Base-by-base conservation (phyloP, 1,284 basidiomycete genomes). In the Sporisorium exsertum region DNA sequence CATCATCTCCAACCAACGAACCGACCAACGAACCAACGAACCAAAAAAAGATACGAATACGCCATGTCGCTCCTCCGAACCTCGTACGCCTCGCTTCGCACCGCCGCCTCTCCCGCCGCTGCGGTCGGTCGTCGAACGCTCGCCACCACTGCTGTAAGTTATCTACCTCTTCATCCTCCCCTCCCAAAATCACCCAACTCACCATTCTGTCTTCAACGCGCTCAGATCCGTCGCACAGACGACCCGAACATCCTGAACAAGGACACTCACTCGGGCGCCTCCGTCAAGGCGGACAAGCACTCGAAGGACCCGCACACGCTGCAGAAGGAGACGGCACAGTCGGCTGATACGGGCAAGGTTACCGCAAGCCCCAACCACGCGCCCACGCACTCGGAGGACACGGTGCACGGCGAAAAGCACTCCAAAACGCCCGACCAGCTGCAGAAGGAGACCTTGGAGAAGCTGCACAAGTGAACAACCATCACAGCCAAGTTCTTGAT, bases 361-460 rank as follows among this genome's bases (percentile, higher is more conserved):
- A 64, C 63, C 10, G 46, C 59, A 9, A 52, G 45, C 24, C 50
- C 61, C n/a, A 61, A 66, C 27, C 29, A 61, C n/a, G 33, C 26
- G 2, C 62, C 75, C 18, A 78, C 78, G 10, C 33, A 71, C 43
- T 79, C 78, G 0, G 79, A 81, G 54, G 79, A 72, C 27, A 65
- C 78, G 7, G 70, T 80, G 20, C 71, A 78, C 57, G 78, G 60
- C 42, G 75, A 78, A 26, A 81, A 80, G 52, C 68, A 78, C 58
- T 15, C 15, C 47, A 72, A 75, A 37, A 46, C 53, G 15, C 74
- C 77, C 5, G 58, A 76, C 22, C 58, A 81, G 64, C 60, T 81
- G 24, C 72, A 75, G 40, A 75, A 79, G 61, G 72, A 81, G 20
- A 78, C 76, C 26, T 37, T 64, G 26, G 15, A 54, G 5, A 77